These are phyloP conservation scores for Emiliania huxleyi DNA, from an alignment of 78 protist genomes.

Conservation along the genomic window DNA sequence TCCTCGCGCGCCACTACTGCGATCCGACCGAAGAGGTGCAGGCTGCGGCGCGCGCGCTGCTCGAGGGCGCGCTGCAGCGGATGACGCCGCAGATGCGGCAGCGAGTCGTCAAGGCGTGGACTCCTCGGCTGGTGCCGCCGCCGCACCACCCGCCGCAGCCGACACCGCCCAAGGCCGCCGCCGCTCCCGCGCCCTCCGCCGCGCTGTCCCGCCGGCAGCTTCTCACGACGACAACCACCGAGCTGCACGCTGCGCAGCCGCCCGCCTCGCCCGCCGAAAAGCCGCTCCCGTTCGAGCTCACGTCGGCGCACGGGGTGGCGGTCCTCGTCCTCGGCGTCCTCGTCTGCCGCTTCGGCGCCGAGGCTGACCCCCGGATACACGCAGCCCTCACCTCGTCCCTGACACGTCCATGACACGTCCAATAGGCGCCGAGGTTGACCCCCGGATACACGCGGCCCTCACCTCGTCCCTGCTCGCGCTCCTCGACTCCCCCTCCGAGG, in stretches of 20 bases:
- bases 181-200: background rate
- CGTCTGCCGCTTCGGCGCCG: background rate
- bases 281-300: too few relatives aligned
- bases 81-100: background rate
- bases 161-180: background rate
- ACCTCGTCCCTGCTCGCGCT: background rate
- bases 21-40: conserved; percentile 17
- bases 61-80: conserved; percentile 8
- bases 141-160: background rate
- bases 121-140: background rate
- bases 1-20: conserved; percentile 11
- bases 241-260: too few relatives aligned
- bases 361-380: background rate
- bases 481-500: background rate
- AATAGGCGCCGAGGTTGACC: background rate
- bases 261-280: background rate
- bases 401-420: too few relatives aligned
- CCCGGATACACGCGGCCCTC: background rate
- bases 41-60: conserved; percentile 32
- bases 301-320: background rate
- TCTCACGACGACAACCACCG: too few relatives aligned
- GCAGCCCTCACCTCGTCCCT: background rate
- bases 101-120: background rate
- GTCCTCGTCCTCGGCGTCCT: background rate
- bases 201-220: background rate